Evolutionary conservation across 257 asterid species (phyloP).

Genomic region (Oldenlandia corymbosa): DNA sequence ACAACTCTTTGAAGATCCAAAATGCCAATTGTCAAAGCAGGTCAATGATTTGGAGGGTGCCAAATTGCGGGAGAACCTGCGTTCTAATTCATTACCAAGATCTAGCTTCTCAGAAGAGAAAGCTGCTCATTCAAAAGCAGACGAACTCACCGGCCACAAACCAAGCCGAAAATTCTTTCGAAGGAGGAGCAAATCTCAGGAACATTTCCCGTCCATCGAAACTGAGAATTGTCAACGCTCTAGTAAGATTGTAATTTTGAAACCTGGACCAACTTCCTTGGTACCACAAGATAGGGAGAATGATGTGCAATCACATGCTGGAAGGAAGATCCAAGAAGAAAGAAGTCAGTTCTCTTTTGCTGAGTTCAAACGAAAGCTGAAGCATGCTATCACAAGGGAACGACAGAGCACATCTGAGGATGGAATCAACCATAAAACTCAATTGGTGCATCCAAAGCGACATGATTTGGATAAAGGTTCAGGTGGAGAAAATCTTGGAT

Average conservation of each 20-base stretch:
- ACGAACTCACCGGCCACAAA: slow-evolving; percentile 42
- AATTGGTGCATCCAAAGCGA: slow-evolving; percentile 36
- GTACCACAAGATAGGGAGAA: slow-evolving; percentile 33
- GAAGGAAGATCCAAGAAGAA: slow-evolving; percentile 32
- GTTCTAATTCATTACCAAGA: slow-evolving; percentile 25
- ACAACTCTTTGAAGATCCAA: slow-evolving; percentile 58
- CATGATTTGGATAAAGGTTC: slow-evolving; percentile 38
- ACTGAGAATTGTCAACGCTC: slow-evolving; percentile 41
- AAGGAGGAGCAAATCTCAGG: slow-evolving; percentile 76
- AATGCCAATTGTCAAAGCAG: slow-evolving; percentile 44
- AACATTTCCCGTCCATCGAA: slow-evolving; percentile 38
- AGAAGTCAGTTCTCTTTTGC: slow-evolving; percentile 70
- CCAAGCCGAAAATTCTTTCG: slow-evolving; percentile 45
- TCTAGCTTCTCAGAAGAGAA: slow-evolving; percentile 36
- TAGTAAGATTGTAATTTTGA: slow-evolving; percentile 61
- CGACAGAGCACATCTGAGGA: slow-evolving; percentile 37
- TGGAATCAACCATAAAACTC: slow-evolving; percentile 15
- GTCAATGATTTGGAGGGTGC: slow-evolving; percentile 43
- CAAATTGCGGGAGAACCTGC: slow-evolving; percentile 26
- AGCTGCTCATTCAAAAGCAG: slow-evolving; percentile 29
- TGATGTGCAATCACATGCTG: slow-evolving; percentile 25
- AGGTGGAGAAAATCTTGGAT: slow-evolving; percentile 49
- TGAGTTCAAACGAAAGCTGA: slow-evolving; percentile 74
- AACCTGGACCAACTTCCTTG: slow-evolving; percentile 60
- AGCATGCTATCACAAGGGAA: slow-evolving; percentile 85